Conservation (phyloP, 1,139 yeast species). For the Taphrina deformans region DNA sequence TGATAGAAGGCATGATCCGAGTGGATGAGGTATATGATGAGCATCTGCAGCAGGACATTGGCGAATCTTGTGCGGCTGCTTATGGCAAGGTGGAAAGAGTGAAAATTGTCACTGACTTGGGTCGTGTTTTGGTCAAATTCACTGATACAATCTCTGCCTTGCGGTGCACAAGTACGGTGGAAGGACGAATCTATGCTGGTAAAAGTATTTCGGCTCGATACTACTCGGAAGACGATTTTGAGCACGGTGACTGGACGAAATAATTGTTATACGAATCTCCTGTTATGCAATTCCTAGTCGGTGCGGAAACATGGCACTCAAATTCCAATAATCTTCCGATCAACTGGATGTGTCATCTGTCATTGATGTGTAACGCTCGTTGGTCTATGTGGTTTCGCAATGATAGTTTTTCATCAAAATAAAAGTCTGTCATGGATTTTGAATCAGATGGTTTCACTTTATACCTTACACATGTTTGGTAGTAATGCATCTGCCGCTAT, state of each 20-base stretch:
- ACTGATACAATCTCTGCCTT: conserved; percentile 15
- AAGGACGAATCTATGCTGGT: conserved; percentile 10
- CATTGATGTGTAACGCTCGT: neutral
- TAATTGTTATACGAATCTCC: too few relatives aligned
- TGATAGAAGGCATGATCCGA: conserved; percentile 10
- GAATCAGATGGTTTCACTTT: neutral
- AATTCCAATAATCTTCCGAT: too few relatives aligned
- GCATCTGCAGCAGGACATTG: conserved; percentile 26
- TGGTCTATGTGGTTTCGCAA: neutral
- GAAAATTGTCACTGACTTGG: neutral
- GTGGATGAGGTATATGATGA: conserved; percentile 12
- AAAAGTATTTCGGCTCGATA: conserved; percentile 4
- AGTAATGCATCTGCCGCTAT: neutral
- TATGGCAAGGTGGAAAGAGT: conserved; percentile 30
- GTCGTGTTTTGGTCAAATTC: conserved; percentile 13
- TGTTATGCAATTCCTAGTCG: too few relatives aligned
- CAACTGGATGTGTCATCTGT: too few relatives aligned
- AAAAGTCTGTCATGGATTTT: too few relatives aligned
- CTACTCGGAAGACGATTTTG: conserved; percentile 11
- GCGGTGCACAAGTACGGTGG: conserved; percentile 18
- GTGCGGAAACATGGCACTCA: too few relatives aligned
- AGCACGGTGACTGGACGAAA: neutral
- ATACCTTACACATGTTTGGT: neutral
- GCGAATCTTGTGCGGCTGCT: conserved; percentile 15
- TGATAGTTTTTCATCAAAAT: neutral